A percentile compares a stretch with the other conserved stretches of the same genome.
Evolutionary conservation across 106 monocot species (phyloP).

Genomic region (Iris macrosiphon): DNA sequence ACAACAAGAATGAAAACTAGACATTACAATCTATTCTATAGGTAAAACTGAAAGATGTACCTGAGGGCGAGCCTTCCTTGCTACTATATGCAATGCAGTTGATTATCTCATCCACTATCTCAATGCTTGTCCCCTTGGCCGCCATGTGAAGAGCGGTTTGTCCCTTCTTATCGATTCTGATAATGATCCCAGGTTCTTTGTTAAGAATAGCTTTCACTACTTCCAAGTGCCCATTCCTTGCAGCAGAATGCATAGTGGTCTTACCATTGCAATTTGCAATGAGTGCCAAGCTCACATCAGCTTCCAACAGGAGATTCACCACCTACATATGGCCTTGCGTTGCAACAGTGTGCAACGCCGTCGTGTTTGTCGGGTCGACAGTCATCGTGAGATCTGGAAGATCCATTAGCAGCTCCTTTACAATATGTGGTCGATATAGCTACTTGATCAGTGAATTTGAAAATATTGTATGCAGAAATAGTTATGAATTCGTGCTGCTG

Average conservation of each 20-base stretch:
- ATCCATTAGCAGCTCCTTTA: constrained; percentile 2
- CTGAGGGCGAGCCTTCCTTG: too few relatives aligned
- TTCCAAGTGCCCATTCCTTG: neutral
- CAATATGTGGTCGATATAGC: too few relatives aligned
- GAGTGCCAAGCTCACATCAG: constrained; percentile 1
- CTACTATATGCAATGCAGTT: too few relatives aligned
- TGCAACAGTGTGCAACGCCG: constrained; percentile 8
- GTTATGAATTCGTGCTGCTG: too few relatives aligned
- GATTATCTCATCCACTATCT: constrained; percentile 8
- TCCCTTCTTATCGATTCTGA: constrained; percentile 5
- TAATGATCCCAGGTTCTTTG: neutral
- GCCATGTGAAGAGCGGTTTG: constrained; percentile 7
- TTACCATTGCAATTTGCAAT: constrained; percentile 1
- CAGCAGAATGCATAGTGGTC: neutral
- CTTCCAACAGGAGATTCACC: constrained; percentile 5
- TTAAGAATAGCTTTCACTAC: neutral
- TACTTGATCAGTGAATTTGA: too few relatives aligned
- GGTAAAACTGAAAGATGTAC: too few relatives aligned
- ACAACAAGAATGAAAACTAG: too few relatives aligned
- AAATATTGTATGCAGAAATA: too few relatives aligned
- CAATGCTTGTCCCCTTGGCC: neutral
- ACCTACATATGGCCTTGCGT: constrained; percentile 1
- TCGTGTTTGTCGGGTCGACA: constrained; percentile 8
- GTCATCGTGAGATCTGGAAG: constrained; percentile 7
- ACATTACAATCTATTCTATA: too few relatives aligned